Evolutionary conservation across 2,329 filamentous ascomycete species (phyloP), one percentile per base, ranked within the genome.

Genomic region (Cladosporium austrohemisphaericum): DNA sequence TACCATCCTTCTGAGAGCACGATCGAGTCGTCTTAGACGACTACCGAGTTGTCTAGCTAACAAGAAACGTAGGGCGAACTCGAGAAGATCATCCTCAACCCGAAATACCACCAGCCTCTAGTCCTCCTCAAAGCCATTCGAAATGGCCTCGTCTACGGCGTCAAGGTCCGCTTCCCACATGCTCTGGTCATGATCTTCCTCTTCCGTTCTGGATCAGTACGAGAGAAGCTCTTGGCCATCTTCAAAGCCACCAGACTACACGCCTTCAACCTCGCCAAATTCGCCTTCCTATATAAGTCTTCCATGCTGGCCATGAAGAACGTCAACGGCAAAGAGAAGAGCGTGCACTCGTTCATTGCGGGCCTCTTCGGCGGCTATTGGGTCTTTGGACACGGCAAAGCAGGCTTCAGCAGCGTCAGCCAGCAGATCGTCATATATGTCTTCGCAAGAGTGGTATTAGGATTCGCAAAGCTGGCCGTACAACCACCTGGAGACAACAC

Each of bases 351-450:
- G 53, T 93, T 98, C 70, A 69, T 96, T 53, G 87, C 89, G 9
- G 93, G 93, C 6, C 74, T 96, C 6, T 66, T 95, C 38, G 93
- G 93, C 63, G 93, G 93, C 46, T 98, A 97, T 76, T 72, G 88
- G 54, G 88, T 97, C 55, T 98, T 98, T 67, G 93, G 92, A 41
- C 84, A 86, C 52, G 85, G 85, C 29, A 76, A 76, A 66, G 83
- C 88, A 63, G 60, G 57, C 4, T 53, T 37, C 26, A 86, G 85
- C 53, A 86, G 82, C 56, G 85, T 96, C 55, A 95, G 85, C 71
- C 89, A 96, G 75, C 92, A 98, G 76, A 98, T 98, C 66, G 90
- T 95, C 68, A 88, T 97, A 61, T 98, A 98, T 74, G 87, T 98
- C 55, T 96, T 96, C 65, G 93, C 93, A 40, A 84, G 93, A 57